phyloP scores from a whole-genome alignment of 495 filamentous ascomycete genomes.

The Sporormia fimetaria region DNA sequence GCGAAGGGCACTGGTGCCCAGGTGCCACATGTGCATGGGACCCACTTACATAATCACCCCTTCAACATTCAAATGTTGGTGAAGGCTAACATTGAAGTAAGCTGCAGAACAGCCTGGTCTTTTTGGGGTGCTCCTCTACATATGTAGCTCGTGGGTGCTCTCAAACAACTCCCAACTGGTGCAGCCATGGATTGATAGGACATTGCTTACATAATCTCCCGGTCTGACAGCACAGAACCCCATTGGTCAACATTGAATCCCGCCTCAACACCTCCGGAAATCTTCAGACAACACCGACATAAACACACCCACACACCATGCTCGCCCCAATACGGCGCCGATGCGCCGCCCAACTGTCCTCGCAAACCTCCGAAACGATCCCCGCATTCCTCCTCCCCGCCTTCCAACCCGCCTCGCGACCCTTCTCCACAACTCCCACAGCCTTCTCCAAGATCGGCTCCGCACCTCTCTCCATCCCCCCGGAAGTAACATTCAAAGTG shows the following conservation, averaged over 20 bases:
- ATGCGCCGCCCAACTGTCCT: constrained; percentile 5
- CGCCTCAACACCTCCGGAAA: not conserved
- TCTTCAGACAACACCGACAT: not conserved
- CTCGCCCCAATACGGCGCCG: constrained; percentile 18
- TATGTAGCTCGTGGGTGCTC: too few relatives aligned
- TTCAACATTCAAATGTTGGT: too few relatives aligned
- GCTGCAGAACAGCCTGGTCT: too few relatives aligned
- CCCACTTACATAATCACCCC: too few relatives aligned
- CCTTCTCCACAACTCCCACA: constrained; percentile 59
- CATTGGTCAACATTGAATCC: constrained; percentile 5
- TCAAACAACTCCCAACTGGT: too few relatives aligned
- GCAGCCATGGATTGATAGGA: too few relatives aligned
- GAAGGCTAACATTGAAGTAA: too few relatives aligned
- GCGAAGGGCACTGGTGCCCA: too few relatives aligned
- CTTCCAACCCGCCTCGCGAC: constrained; percentile 46
- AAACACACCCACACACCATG: constrained; percentile 7
- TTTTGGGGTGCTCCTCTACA: too few relatives aligned
- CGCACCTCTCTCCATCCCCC: constrained; percentile 70
- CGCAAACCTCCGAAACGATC: constrained; percentile 34
- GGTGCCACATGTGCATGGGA: too few relatives aligned
- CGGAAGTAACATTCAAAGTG: constrained; percentile 60
- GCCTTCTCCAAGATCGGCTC: constrained; percentile 70
- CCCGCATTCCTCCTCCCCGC: constrained; percentile 67
- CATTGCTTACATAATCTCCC: too few relatives aligned
- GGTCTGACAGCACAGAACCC: too few relatives aligned